phyloP scores from a whole-genome alignment of 1,284 basidiomycete genomes.

The Marasmius tenuissimus region DNA sequence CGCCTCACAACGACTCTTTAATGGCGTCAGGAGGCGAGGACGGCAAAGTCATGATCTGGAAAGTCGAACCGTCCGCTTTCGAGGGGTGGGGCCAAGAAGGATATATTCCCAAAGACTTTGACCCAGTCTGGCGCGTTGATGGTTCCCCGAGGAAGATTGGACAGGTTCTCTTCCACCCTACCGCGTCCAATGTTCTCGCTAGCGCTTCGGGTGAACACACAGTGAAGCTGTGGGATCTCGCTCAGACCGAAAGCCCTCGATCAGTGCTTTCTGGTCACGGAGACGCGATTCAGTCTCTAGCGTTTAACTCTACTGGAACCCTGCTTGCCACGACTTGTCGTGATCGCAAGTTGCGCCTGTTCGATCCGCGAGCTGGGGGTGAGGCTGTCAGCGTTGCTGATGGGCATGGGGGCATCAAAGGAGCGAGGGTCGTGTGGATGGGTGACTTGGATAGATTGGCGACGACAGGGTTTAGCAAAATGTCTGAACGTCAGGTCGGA shows the following conservation, averaged over 20 bases:
- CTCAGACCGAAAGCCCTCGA: conserved; percentile 62
- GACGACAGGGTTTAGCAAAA: conserved; percentile 94
- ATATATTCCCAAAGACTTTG: conserved; percentile 83
- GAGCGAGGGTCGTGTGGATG: conserved; percentile 88
- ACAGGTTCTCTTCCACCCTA: conserved; percentile 94
- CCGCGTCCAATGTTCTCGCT: conserved; percentile 85
- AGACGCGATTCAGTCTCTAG: conserved; percentile 86
- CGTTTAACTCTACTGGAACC: conserved; percentile 85
- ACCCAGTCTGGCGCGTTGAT: conserved; percentile 76
- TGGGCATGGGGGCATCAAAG: conserved; percentile 93
- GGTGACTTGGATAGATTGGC: conserved; percentile 87
- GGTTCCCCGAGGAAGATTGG: conserved; percentile 86
- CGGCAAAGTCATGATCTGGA: conserved; percentile 90
- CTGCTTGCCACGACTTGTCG: conserved; percentile 80
- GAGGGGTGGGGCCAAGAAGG: conserved; percentile 86
- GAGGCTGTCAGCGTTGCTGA: conserved; percentile 83
- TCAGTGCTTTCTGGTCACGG: conserved; percentile 74
- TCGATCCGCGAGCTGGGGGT: conserved; percentile 82
- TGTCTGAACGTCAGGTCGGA: conserved; percentile 88
- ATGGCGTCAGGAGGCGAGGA: conserved; percentile 94
- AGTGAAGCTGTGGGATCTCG: conserved; percentile 92
- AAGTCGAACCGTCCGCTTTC: conserved; percentile 70
- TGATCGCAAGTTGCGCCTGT: conserved; percentile 90
- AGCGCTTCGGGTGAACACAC: conserved; percentile 87
- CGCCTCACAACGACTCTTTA: conserved; percentile 89